These are phyloP conservation scores for Panellus pusillus DNA, from an alignment of 768 basidiomycete species.

Conservation along the genomic window DNA sequence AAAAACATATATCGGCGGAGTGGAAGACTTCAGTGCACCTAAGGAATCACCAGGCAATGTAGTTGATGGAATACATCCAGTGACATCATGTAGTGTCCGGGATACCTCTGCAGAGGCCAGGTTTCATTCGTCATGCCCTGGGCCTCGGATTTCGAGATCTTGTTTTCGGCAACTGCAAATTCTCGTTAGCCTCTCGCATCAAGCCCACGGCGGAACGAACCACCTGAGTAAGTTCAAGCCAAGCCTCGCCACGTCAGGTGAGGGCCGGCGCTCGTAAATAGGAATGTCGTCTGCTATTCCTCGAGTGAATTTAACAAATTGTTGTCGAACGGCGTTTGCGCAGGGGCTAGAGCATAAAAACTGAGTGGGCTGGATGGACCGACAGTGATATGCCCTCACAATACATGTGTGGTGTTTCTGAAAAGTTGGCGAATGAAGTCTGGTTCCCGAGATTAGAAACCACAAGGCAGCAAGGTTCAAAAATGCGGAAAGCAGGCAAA, in stretches of 20 bases:
- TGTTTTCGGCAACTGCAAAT: slow-evolving; percentile 9
- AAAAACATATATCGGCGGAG: too few species aligned
- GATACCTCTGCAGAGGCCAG: slow-evolving; percentile 25
- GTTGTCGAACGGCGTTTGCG: slow-evolving; percentile 19
- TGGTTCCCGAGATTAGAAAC: not conserved
- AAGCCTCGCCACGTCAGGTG: slow-evolving; percentile 23
- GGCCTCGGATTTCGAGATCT: slow-evolving; percentile 24
- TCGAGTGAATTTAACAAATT: slow-evolving; percentile 24
- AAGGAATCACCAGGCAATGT: slow-evolving; percentile 33
- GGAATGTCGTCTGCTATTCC: slow-evolving; percentile 20
- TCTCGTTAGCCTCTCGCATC: too few species aligned
- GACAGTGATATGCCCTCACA: not conserved
- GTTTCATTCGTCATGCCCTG: slow-evolving; percentile 26
- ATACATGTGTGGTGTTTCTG: not conserved
- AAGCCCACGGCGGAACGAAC: too few species aligned
- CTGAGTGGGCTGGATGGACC: too few species aligned
- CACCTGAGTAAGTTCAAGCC: slow-evolving; percentile 28
- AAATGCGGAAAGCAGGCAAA: not conserved
- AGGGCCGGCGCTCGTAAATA: slow-evolving; percentile 10
- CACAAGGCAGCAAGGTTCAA: not conserved
- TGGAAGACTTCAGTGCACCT: too few species aligned
- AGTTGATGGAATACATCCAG: slow-evolving; percentile 32
- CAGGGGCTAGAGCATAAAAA: slow-evolving; percentile 21
- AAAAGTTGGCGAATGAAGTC: not conserved
- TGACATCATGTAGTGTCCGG: slow-evolving; percentile 24